Evolutionary conservation across 2,329 filamentous ascomycete genomes (phyloP).

Genomic region (Sporothrix inflata): DNA sequence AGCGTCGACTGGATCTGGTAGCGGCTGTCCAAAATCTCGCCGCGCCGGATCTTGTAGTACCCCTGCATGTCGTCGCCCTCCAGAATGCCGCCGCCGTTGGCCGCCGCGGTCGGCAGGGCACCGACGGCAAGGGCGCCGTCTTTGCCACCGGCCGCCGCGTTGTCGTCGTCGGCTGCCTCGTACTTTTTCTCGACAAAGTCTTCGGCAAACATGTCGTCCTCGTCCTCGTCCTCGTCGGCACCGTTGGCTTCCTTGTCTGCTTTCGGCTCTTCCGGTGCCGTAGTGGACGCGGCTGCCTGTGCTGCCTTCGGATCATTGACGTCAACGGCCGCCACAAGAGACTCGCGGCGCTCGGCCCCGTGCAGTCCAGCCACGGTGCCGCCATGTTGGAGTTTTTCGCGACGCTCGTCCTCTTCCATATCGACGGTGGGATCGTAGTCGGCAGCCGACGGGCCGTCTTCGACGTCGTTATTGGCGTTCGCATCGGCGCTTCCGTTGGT

Average conservation of each 20-base stretch:
- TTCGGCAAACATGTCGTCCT: constrained; percentile 89
- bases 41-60: constrained; percentile 93
- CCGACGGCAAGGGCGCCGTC: constrained; percentile 37
- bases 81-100: constrained; percentile 72
- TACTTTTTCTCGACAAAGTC: constrained; percentile 72
- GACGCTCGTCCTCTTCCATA: constrained; percentile 80
- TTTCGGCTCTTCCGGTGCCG: background rate
- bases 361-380: constrained; percentile 52
- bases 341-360: constrained; percentile 44
- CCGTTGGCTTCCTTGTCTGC: background rate
- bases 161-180: constrained; percentile 45
- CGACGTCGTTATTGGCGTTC: constrained; percentile 43
- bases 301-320: constrained; percentile 34
- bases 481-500: background rate
- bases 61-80: constrained; percentile 95
- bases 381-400: constrained; percentile 67
- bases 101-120: constrained; percentile 53
- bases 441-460: constrained; percentile 84
- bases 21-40: constrained; percentile 84
- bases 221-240: constrained; percentile 46
- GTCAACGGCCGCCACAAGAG: constrained; percentile 35
- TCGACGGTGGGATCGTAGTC: constrained; percentile 90
- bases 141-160: constrained; percentile 44
- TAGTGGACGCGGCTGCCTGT: constrained; percentile 36
- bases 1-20: constrained; percentile 88